A percentile compares a stretch with the other conserved stretches of the same genome.
Conservation (phyloP, 2,329 filamentous ascomycete species). For the Plectosphaerella cucumerina region DNA sequence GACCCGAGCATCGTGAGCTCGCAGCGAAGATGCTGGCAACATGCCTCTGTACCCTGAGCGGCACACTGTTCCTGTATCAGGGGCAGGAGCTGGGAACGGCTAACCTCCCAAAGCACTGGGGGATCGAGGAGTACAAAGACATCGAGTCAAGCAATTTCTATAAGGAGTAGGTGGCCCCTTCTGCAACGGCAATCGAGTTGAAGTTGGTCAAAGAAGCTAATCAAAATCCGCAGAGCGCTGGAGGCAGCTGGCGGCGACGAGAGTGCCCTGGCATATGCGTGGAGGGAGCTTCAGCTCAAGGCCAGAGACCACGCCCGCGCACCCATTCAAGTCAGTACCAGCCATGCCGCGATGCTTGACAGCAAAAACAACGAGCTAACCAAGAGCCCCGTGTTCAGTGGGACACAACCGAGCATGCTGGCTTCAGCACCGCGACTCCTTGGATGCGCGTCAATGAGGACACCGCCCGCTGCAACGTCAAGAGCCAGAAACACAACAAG, state of each 20-base stretch:
- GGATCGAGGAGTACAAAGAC: constrained; percentile 37
- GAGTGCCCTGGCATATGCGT: background rate
- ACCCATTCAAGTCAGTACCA: background rate
- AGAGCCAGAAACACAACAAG: background rate
- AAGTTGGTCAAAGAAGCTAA: background rate
- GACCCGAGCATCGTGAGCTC: constrained; percentile 39
- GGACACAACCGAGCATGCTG: background rate
- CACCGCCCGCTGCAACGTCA: background rate
- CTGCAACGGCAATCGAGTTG: background rate
- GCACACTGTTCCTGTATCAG: constrained; percentile 56
- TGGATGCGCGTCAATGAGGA: constrained; percentile 1
- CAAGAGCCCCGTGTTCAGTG: background rate
- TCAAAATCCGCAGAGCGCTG: background rate
- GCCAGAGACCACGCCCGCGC: background rate
- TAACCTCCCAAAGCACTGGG: constrained; percentile 46
- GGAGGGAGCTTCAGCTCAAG: background rate
- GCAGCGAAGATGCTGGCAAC: constrained; percentile 29
- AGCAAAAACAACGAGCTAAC: background rate
- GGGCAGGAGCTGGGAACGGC: constrained; percentile 59
- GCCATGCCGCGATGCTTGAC: background rate
- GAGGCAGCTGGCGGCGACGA: background rate
- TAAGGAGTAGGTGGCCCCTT: background rate
- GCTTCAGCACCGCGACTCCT: background rate
- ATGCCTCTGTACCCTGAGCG: constrained; percentile 35
- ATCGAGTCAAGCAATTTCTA: constrained; percentile 1